These are phyloP conservation scores for Trematosphaeria pertusa DNA, from an alignment of 2,329 filamentous ascomycete species.

Conservation along the genomic window DNA sequence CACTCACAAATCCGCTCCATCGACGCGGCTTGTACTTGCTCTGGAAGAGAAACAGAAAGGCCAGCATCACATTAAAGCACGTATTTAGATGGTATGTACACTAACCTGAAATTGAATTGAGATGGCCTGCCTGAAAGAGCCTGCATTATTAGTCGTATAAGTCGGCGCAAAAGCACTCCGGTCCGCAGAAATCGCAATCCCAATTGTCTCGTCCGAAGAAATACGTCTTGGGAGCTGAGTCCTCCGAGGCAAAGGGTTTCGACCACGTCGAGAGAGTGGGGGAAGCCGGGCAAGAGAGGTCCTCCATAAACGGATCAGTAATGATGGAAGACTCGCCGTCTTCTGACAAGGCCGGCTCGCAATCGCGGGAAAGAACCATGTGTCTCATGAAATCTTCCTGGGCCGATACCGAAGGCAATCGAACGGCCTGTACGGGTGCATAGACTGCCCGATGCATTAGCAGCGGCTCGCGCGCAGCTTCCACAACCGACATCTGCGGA, in stretches of 20 bases:
- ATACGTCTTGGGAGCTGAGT: not conserved
- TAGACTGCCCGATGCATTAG: not conserved
- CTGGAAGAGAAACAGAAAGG: too few relatives aligned
- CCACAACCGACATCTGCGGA: not conserved
- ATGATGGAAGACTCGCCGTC: not conserved
- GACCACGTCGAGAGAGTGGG: too few relatives aligned
- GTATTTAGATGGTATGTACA: too few relatives aligned
- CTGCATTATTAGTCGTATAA: too few relatives aligned
- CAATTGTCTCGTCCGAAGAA: slow-evolving; percentile 17
- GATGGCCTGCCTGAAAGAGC: too few relatives aligned
- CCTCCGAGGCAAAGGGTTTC: too few relatives aligned
- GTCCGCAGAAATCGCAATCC: slow-evolving; percentile 26
- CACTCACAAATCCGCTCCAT: too few relatives aligned
- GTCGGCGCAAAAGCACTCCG: slow-evolving; percentile 27
- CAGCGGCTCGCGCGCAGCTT: not conserved
- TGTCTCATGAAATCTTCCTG: not conserved
- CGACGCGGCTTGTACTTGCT: too few relatives aligned
- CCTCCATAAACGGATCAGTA: not conserved
- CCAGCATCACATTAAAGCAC: too few relatives aligned
- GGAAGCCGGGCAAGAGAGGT: too few relatives aligned
- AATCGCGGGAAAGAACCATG: not conserved
- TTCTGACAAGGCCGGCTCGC: not conserved
- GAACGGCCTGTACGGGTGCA: not conserved
- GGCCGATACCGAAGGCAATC: not conserved
- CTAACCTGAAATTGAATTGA: too few relatives aligned